These are phyloP conservation scores for Boletus subparvulus DNA, from an alignment of 768 basidiomycete species.

Conservation along the genomic window DNA sequence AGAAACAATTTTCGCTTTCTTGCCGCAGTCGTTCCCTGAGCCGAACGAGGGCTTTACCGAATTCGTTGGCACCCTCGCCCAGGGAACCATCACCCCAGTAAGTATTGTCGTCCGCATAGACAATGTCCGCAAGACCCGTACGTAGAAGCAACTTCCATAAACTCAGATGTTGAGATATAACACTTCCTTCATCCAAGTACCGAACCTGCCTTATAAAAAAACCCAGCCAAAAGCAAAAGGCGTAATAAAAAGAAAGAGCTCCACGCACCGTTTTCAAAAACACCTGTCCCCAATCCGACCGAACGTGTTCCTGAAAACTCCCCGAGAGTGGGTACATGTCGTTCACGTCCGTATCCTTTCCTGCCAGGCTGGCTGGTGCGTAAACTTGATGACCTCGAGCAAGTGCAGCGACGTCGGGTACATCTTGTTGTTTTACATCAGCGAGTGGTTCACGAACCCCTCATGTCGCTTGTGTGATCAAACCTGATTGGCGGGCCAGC, in stretches of 20 bases:
- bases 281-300: no score
- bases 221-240: not conserved
- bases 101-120: no score
- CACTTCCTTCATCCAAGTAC: constrained; percentile 59
- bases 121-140: no score
- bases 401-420: constrained; percentile 76
- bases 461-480: constrained; percentile 40
- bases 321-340: no score
- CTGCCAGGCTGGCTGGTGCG: constrained; percentile 50
- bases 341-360: constrained; percentile 65
- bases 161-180: constrained; percentile 58
- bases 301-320: no score
- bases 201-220: not conserved
- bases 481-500: constrained; percentile 37
- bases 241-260: not conserved
- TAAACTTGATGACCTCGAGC: constrained; percentile 73
- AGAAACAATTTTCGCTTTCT: constrained; percentile 23
- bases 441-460: constrained; percentile 67
- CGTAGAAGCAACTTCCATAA: constrained; percentile 53
- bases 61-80: no score
- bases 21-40: constrained; percentile 41
- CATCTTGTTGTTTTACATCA: constrained; percentile 51
- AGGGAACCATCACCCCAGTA: no score
- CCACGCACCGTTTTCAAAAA: no score
- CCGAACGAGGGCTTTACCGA: no score